phyloP scores from a whole-genome alignment of 306 rosid genomes.

The Benincasa hispida region DNA sequence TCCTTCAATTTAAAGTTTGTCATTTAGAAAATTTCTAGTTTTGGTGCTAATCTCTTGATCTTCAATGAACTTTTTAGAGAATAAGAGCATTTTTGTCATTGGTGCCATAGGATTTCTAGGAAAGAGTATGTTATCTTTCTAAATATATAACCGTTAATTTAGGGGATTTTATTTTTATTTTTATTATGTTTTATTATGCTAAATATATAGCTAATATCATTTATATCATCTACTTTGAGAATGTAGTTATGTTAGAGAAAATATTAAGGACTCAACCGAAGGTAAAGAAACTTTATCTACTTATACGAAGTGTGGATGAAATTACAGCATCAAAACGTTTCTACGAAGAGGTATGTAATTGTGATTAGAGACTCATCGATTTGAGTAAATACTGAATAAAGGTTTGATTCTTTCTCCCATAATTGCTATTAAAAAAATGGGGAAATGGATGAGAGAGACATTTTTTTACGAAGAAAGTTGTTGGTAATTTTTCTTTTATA shows the following conservation, averaged over 20 bases:
- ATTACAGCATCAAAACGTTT: slow-evolving; percentile 41
- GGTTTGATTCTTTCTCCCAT: too few relatives aligned
- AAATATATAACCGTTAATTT: not conserved
- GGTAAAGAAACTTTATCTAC: slow-evolving; percentile 65
- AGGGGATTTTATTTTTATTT: not conserved
- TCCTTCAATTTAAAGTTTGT: not conserved
- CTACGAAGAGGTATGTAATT: slow-evolving; percentile 28
- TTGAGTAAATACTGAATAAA: too few relatives aligned
- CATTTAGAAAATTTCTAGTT: not conserved
- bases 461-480: too few relatives aligned
- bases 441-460: too few relatives aligned
- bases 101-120: not conserved
- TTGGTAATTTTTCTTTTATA: too few relatives aligned
- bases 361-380: too few relatives aligned
- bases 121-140: not conserved
- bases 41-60: not conserved
- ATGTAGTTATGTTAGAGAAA: slow-evolving; percentile 50
- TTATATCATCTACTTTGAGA: not conserved
- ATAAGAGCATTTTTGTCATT: not conserved
- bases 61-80: not conserved
- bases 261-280: slow-evolving; percentile 61
- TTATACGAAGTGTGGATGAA: slow-evolving; percentile 44
- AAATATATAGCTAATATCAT: not conserved
- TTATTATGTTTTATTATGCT: not conserved
- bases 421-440: too few relatives aligned